Percentiles rank a stretch among this genome's conserved stretches.
phyloP scores from a whole-genome alignment of 176 grass and related monocot species.

The Oryza officinalis region DNA sequence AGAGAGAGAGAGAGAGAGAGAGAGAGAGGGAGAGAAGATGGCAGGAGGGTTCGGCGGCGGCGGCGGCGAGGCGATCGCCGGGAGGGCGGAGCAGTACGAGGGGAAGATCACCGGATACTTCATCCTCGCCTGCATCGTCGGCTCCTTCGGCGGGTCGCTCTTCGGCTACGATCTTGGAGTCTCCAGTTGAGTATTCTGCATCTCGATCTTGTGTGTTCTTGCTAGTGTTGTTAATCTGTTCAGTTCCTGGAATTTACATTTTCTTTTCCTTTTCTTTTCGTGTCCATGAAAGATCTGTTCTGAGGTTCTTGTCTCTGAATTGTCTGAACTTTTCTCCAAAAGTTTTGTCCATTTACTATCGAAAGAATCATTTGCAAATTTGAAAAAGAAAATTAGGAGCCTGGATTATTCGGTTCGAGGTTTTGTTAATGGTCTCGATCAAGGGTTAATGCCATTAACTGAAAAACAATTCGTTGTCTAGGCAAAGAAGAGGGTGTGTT shows the following conservation, averaged over 20 bases:
- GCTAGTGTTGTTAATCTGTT: neutral
- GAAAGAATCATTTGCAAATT: neutral
- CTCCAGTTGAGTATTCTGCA: conserved; percentile 67
- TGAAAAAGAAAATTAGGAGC: neutral
- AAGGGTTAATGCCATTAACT: neutral
- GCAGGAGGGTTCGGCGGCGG: conserved; percentile 57
- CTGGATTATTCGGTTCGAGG: neutral
- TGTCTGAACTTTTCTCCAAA: neutral
- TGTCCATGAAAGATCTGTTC: neutral
- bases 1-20: no score
- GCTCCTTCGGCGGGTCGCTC: conserved; percentile 95
- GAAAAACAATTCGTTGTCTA: neutral
- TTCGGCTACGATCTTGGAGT: conserved; percentile 98
- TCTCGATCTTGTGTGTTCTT: neutral
- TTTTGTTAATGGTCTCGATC: conserved; percentile 14
- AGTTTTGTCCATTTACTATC: neutral
- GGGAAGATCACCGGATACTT: conserved; percentile 88
- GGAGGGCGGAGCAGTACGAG: conserved; percentile 74
- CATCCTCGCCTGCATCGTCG: conserved; percentile 85
- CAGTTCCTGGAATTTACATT: neutral
- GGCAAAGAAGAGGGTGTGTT: neutral
- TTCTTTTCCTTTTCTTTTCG: neutral
- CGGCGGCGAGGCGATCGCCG: conserved; percentile 32
- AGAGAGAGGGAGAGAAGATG: conserved; percentile 38
- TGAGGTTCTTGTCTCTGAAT: neutral